phyloP scores from a whole-genome alignment of 192 early-diverging fungal species.

The Paraglomus brasilianum region DNA sequence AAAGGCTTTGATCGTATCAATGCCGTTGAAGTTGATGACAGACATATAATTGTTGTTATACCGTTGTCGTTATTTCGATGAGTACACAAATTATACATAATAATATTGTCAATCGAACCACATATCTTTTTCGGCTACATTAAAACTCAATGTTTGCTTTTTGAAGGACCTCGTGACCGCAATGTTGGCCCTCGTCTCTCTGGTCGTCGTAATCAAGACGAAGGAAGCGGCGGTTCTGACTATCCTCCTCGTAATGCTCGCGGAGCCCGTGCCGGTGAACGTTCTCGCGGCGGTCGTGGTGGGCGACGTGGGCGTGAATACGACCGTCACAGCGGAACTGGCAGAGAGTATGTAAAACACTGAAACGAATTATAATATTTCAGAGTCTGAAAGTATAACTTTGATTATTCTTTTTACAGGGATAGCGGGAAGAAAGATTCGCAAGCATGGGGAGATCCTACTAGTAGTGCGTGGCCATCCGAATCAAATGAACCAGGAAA shows the following conservation, averaged over 20 bases:
- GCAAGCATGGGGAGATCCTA: constrained; percentile 77
- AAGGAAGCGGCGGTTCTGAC: constrained; percentile 37
- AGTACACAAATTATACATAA: too few relatives aligned
- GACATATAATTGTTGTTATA: too few relatives aligned
- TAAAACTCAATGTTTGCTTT: background rate
- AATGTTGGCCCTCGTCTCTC: constrained; percentile 29
- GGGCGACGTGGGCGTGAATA: constrained; percentile 69
- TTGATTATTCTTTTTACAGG: constrained; percentile 33
- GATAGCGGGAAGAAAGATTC: constrained; percentile 93
- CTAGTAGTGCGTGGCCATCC: constrained; percentile 51
- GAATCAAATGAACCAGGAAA: constrained; percentile 53
- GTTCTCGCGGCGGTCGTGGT: constrained; percentile 52
- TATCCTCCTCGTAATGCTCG: constrained; percentile 46
- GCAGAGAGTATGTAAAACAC: constrained; percentile 46
- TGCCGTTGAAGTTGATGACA: too few relatives aligned
- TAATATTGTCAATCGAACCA: too few relatives aligned
- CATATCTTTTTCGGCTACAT: background rate
- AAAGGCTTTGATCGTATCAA: too few relatives aligned
- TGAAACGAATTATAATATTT: background rate
- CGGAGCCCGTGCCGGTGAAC: constrained; percentile 46
- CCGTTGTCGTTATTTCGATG: too few relatives aligned
- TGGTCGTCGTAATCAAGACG: constrained; percentile 39
- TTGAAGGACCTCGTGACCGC: constrained; percentile 16
- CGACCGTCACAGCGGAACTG: constrained; percentile 87
- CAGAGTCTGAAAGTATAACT: background rate